phyloP scores from a whole-genome alignment of 352 stramenopile genomes.

The Phytopythium helicoides region DNA sequence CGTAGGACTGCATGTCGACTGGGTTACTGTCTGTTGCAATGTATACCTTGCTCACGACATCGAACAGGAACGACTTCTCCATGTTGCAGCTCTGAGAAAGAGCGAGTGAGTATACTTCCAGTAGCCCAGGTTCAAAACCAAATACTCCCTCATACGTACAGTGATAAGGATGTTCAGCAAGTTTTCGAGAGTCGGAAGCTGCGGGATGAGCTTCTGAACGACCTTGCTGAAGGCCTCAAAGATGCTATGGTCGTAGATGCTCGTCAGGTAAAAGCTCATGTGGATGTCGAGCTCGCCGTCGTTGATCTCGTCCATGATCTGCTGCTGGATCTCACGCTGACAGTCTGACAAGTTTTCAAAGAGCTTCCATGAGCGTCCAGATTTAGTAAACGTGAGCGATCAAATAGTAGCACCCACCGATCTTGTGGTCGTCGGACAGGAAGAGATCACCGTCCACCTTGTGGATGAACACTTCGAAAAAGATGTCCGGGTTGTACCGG shows the following conservation, averaged over 20 bases:
- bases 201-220: constrained; percentile 97
- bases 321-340: constrained; percentile 96
- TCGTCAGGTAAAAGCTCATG: constrained; percentile 91
- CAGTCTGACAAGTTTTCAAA: constrained; percentile 74
- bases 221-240: constrained; percentile 98
- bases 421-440: constrained; percentile 98
- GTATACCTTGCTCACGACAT: constrained; percentile 99
- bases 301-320: constrained; percentile 96
- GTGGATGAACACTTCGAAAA: constrained; percentile 99
- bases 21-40: constrained; percentile 98
- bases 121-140: background rate
- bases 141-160: constrained; percentile 20
- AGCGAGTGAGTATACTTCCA: background rate
- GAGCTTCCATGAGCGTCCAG: background rate
- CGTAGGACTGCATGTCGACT: constrained; percentile 97
- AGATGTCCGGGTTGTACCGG: constrained; percentile 94
- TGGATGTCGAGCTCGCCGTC: constrained; percentile 93
- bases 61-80: constrained; percentile 98
- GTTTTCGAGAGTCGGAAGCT: constrained; percentile 97
- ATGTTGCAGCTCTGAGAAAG: constrained; percentile 91
- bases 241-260: constrained; percentile 96
- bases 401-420: constrained; percentile 49
- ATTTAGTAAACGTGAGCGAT: background rate
- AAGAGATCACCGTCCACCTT: constrained; percentile 99
- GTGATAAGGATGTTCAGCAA: constrained; percentile 97